Conservation (phyloP, 352 stramenopile genomes). For the Pythium monospermum region DNA sequence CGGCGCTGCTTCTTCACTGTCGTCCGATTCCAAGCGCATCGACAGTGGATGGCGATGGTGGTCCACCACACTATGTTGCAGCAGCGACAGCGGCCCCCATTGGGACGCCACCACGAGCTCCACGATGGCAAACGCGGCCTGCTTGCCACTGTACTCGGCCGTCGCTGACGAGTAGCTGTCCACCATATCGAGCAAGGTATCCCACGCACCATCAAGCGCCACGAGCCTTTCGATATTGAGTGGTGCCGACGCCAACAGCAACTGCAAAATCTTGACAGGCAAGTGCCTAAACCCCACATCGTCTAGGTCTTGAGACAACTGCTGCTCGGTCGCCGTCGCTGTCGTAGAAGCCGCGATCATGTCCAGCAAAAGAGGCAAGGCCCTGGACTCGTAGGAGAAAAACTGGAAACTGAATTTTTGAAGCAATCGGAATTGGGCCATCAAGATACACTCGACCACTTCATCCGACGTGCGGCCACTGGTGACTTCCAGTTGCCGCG, state of each 20-base stretch:
- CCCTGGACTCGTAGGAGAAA: constrained; percentile 69
- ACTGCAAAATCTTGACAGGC: constrained; percentile 16
- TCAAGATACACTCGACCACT: constrained; percentile 66
- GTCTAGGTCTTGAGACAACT: too few species aligned
- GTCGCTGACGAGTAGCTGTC: constrained; percentile 1
- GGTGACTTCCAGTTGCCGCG: constrained; percentile 44
- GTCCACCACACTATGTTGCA: not conserved
- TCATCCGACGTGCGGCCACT: constrained; percentile 57
- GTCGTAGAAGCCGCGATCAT: constrained; percentile 5
- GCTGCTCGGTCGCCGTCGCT: not conserved
- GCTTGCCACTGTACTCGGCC: constrained; percentile 8
- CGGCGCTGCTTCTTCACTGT: constrained; percentile 7
- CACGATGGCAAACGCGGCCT: constrained; percentile 14
- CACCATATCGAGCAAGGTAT: constrained; percentile 17
- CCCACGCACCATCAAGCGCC: constrained; percentile 9
- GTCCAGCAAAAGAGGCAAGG: constrained; percentile 49
- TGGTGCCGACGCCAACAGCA: constrained; percentile 14
- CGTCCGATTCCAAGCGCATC: constrained; percentile 8
- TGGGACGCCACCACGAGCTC: constrained; percentile 16
- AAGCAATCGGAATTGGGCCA: constrained; percentile 55
- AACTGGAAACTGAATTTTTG: constrained; percentile 76
- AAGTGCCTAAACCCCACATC: constrained; percentile 19
- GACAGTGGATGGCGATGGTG: not conserved
- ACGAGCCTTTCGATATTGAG: constrained; percentile 21
- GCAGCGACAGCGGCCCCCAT: constrained; percentile 10